Evolutionary conservation across 805 yeast species (phyloP).

Genomic region (Sugiyamaella floridensis): DNA sequence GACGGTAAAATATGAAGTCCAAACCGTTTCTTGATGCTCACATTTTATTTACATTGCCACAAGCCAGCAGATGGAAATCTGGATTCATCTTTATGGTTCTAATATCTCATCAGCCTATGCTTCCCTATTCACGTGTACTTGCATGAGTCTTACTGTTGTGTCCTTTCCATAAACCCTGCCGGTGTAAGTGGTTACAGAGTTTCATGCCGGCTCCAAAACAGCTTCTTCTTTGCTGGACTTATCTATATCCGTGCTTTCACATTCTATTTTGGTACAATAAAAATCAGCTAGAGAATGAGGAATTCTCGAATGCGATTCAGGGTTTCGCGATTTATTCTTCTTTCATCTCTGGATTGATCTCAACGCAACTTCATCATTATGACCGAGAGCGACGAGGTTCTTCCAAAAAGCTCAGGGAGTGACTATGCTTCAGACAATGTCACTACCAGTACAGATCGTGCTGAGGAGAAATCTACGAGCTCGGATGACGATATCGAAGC

Average conservation of each 20-base stretch:
- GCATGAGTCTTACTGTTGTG: not conserved
- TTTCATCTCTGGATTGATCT: too few relatives aligned
- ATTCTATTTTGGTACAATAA: not conserved
- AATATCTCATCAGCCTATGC: too few relatives aligned
- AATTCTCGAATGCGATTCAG: conserved; percentile 25
- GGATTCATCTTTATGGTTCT: not conserved
- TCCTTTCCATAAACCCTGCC: too few relatives aligned
- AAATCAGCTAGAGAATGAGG: conserved; percentile 37
- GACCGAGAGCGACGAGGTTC: too few relatives aligned
- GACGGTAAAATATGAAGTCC: too few relatives aligned
- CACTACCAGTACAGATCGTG: conserved; percentile 14
- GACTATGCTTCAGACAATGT: not conserved
- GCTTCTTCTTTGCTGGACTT: not conserved
- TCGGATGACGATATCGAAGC: conserved; percentile 56
- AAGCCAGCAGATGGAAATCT: not conserved
- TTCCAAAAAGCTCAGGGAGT: too few relatives aligned
- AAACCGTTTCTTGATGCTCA: too few relatives aligned
- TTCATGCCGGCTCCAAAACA: not conserved
- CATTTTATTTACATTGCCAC: not conserved
- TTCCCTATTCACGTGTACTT: not conserved
- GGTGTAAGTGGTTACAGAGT: not conserved
- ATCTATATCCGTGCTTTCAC: not conserved
- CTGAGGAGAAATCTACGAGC: conserved; percentile 42
- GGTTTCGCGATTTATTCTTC: not conserved
- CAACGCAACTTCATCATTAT: too few relatives aligned